Evolutionary conservation across 2,329 filamentous ascomycete species (phyloP).

Genomic region (Diaporthe citri): DNA sequence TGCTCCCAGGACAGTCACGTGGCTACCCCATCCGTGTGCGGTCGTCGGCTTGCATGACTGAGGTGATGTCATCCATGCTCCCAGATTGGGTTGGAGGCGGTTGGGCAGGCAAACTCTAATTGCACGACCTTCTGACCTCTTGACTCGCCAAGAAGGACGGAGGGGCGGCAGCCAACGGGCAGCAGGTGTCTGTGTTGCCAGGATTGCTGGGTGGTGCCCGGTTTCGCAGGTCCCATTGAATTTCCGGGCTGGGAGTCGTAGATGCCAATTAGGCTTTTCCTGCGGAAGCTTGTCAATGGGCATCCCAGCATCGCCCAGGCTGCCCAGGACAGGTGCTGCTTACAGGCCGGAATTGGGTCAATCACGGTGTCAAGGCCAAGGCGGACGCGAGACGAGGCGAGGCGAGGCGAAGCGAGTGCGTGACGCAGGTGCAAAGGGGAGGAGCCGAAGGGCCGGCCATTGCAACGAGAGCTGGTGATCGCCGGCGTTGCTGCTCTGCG

Average conservation of each 20-base stretch:
- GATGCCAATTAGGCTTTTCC: slow-evolving; percentile 20
- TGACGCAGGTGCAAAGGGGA: slow-evolving; percentile 15
- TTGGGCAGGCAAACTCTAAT: slow-evolving; percentile 37
- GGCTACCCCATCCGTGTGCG: slow-evolving; percentile 27
- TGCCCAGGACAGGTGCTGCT: not conserved
- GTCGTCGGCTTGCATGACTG: slow-evolving; percentile 17
- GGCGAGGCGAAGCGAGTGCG: slow-evolving; percentile 22
- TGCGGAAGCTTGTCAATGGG: slow-evolving; percentile 12
- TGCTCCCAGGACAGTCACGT: slow-evolving; percentile 20
- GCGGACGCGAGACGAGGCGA: slow-evolving; percentile 24
- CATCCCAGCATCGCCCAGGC: slow-evolving; percentile 4
- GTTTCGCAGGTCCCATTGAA: not conserved
- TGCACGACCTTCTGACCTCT: slow-evolving; percentile 30
- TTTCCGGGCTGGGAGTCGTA: not conserved
- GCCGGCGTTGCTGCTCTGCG: slow-evolving; percentile 1
- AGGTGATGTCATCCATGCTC: slow-evolving; percentile 33
- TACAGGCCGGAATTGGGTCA: not conserved
- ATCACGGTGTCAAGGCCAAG: slow-evolving; percentile 2
- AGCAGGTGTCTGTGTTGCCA: not conserved
- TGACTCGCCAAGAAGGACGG: slow-evolving; percentile 24
- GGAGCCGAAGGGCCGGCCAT: slow-evolving; percentile 1
- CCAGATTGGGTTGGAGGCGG: slow-evolving; percentile 23
- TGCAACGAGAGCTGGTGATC: slow-evolving; percentile 20
- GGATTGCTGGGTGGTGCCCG: not conserved
- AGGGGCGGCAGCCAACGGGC: slow-evolving; percentile 6